Evolutionary conservation across 805 yeast species (phyloP).

Genomic region (Yamadazyma philogaea): DNA sequence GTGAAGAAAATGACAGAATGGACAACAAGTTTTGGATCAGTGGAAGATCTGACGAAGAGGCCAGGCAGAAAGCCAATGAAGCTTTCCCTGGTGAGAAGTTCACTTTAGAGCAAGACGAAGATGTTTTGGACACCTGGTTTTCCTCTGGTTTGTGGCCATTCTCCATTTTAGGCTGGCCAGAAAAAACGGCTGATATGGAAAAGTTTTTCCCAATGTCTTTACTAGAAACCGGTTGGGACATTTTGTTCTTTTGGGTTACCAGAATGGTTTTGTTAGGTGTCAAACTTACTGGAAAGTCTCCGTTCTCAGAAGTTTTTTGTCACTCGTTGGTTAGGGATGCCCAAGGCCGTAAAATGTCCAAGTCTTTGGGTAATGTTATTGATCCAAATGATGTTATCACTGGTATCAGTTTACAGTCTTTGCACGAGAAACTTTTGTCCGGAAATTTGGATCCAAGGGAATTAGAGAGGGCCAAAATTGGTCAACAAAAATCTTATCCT

Average conservation of each 20-base stretch:
- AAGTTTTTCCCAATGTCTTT: conserved; percentile 85
- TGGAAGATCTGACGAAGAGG: conserved; percentile 81
- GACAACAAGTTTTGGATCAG: conserved; percentile 86
- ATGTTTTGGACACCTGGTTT: conserved; percentile 98
- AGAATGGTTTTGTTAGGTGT: conserved; percentile 92
- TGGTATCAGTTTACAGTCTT: conserved; percentile 76
- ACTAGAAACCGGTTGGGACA: conserved; percentile 99
- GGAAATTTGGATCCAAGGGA: conserved; percentile 93
- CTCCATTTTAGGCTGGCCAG: conserved; percentile 96
- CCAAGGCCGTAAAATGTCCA: conserved; percentile 98
- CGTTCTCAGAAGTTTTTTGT: conserved; percentile 96
- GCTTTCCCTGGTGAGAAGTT: conserved; percentile 70
- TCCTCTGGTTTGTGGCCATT: conserved; percentile 98
- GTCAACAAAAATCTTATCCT: conserved; percentile 89
- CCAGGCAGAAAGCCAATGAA: conserved; percentile 71
- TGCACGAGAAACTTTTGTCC: conserved; percentile 69
- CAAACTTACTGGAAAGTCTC: conserved; percentile 85
- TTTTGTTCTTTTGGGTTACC: conserved; percentile 97
- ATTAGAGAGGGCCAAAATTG: conserved; percentile 78
- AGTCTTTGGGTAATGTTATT: conserved; percentile 92
- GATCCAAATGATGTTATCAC: conserved; percentile 93
- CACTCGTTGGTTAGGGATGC: conserved; percentile 98
- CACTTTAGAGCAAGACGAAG: conserved; percentile 91
- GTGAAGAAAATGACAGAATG: conserved; percentile 57
- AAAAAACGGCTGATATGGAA: conserved; percentile 67